Evolutionary conservation across 371 early-diverging fungal genomes (phyloP).

Genomic region (Mucor velutinosus): DNA sequence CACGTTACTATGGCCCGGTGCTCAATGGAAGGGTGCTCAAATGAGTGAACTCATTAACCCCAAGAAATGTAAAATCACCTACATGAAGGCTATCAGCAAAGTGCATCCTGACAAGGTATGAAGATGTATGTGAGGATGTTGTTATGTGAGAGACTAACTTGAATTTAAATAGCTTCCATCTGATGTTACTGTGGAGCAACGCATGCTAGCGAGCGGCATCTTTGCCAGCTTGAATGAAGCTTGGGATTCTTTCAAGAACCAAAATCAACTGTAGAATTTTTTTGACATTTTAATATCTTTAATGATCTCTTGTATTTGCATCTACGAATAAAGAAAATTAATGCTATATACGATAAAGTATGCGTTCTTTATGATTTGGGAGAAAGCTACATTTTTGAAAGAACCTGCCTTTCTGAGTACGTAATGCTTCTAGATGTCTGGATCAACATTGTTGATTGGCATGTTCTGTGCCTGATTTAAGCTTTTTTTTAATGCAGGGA

Average conservation of each 20-base stretch:
- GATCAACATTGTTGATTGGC: background rate
- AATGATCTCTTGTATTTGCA: too few species aligned
- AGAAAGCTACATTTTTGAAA: too few species aligned
- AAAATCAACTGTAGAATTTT: conserved; percentile 25
- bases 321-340: too few species aligned
- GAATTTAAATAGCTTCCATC: conserved; percentile 45
- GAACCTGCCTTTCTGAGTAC: too few species aligned
- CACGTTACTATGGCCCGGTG: conserved; percentile 76
- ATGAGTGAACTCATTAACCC: conserved; percentile 87
- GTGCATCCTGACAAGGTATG: conserved; percentile 96
- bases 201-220: conserved; percentile 83
- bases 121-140: background rate
- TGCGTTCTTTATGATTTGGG: too few species aligned
- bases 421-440: too few species aligned
- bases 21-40: conserved; percentile 73
- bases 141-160: background rate
- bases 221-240: conserved; percentile 90
- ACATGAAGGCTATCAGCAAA: conserved; percentile 91
- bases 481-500: background rate
- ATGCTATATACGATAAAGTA: too few species aligned
- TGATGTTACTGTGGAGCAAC: conserved; percentile 74
- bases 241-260: conserved; percentile 78
- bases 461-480: background rate
- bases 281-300: background rate
- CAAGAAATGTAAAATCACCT: conserved; percentile 86